Evolutionary conservation across 2,329 filamentous ascomycete genomes (phyloP).

Genomic region (Talaromyces sp.): DNA sequence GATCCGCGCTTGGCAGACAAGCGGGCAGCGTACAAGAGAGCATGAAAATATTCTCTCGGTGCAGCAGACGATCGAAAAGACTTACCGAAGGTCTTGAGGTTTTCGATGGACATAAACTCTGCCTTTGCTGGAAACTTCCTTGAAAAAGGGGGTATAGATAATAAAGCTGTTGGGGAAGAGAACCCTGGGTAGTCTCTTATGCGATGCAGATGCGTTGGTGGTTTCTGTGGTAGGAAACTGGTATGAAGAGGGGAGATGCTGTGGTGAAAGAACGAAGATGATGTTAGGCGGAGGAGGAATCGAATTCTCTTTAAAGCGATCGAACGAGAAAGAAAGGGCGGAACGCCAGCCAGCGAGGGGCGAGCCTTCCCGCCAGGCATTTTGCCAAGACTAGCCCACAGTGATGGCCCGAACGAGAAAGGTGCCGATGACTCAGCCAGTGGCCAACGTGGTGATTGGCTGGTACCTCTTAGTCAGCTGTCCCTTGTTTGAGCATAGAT

Average conservation of each 20-base stretch:
- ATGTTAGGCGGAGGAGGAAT: background rate
- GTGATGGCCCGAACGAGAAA: constrained; percentile 23
- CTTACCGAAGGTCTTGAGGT: constrained; percentile 93
- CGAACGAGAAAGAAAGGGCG: background rate
- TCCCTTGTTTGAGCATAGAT: background rate
- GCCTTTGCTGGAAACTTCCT: constrained; percentile 57
- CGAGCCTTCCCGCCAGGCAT: constrained; percentile 18
- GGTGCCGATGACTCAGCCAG: constrained; percentile 22
- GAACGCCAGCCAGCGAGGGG: constrained; percentile 14
- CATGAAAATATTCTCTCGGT: background rate
- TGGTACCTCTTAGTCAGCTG: background rate
- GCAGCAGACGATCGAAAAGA: constrained; percentile 23
- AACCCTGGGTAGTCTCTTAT: constrained; percentile 27
- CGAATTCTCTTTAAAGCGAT: constrained; percentile 6
- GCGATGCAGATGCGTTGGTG: background rate
- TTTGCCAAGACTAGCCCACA: background rate
- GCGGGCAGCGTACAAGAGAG: background rate
- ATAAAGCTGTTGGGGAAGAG: constrained; percentile 21
- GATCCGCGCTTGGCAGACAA: background rate
- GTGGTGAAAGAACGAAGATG: constrained; percentile 17
- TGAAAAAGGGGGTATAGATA: constrained; percentile 38
- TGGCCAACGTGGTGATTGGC: constrained; percentile 20
- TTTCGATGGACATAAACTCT: constrained; percentile 99
- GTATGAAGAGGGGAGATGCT: constrained; percentile 23
- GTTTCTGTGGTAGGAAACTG: constrained; percentile 27